Base-by-base conservation (phyloP, 257 asterid genomes). In the Salvia hispanica region DNA sequence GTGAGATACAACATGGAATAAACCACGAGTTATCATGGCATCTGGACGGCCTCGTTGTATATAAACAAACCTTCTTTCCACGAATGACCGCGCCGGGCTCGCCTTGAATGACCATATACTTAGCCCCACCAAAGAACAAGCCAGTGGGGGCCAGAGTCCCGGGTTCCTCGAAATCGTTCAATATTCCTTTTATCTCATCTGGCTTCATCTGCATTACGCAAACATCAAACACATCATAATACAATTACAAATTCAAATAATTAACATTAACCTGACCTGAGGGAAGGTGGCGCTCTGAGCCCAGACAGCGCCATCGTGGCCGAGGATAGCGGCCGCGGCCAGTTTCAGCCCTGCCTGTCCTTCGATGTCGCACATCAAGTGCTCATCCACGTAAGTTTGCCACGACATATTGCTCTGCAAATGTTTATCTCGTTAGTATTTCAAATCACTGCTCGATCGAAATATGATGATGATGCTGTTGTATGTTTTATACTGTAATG, bases 31-130 rank as follows among this genome's bases (percentile, higher is more conserved):
- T n/a, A n/a, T n/a, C n/a, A n/a, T n/a, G n/a, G n/a, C n/a, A n/a
- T n/a, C n/a, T n/a, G n/a, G n/a, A n/a, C n/a, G n/a, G n/a, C n/a
- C n/a, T n/a, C n/a, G n/a, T n/a, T n/a, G n/a, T n/a, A n/a, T n/a
- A n/a, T n/a, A n/a, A n/a, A 1, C 31, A 25, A 25, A 25, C 31
- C 31, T 85, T 85, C 83, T 85, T 85, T 52, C 91, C 91, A 42
- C 91, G 88, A 34, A 85, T 78, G 44, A 85, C 86, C 11, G 88
- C 86, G 2, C 80, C 75, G 3, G 90, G 81, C 75, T 85, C 90
- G 42, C 90, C 90, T 76, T 82, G 88, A 43, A 85, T 85, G n/a
- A 82, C 90, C 88, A 85, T 82, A 74, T 85, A 85, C 76, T 85
- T 85, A 33, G 71, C 36, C 16, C 88, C 88, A 1, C 59, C 86